Evolutionary conservation across 148 eudicot genomes (phyloP), one percentile per base, ranked within the genome.

Genomic region (Rhododendron williamsianum): DNA sequence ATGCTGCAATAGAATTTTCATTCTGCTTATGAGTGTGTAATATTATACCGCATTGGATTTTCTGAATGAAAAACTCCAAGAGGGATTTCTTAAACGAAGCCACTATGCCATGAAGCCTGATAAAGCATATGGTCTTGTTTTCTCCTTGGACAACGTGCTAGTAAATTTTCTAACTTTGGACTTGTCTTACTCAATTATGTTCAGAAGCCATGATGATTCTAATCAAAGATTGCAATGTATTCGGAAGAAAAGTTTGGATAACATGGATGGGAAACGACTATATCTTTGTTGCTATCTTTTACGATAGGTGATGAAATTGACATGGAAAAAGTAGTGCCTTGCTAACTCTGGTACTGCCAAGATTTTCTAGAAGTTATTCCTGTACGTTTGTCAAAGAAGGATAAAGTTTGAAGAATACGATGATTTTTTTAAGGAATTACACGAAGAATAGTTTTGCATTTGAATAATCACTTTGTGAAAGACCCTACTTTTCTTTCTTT

Each of bases 31-130:
- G 46, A 9, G 38, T 38, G 87, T 82, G 81, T 23, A 43, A 38
- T 36, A 83, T 33, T 85, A 6, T 11, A 84, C 41, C 41, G 25
- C 91, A 13, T 41, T 95, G 99, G 99, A 96, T 90, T 96, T 91
- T 89, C 81, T 96, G 84, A 96, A 96, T 87, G 96, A 96, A 60
- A 90, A 90, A 85, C 91, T 94, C 84, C 97, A 96, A 93, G 97
- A 92, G 76, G 97, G 99, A 1, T 93, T 94, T 87, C 95, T 96
- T 69, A 83, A 91, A 89, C 88, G 97, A 80, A 95, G 95, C 58
- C 97, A 97, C 45, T 95, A 96, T 81, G 98, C 98, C 43, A 96
- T 96, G 98, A 96, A 96, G 89, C 99, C 99, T 48, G 97, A 94
- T 83, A 98, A 96, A 93, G 99, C 99, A 18, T 95, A 94, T 91